Percentiles rank a stretch among this genome's conserved stretches.
phyloP scores from a whole-genome alignment of 768 basidiomycete species.

The Termitomyces sp. region DNA sequence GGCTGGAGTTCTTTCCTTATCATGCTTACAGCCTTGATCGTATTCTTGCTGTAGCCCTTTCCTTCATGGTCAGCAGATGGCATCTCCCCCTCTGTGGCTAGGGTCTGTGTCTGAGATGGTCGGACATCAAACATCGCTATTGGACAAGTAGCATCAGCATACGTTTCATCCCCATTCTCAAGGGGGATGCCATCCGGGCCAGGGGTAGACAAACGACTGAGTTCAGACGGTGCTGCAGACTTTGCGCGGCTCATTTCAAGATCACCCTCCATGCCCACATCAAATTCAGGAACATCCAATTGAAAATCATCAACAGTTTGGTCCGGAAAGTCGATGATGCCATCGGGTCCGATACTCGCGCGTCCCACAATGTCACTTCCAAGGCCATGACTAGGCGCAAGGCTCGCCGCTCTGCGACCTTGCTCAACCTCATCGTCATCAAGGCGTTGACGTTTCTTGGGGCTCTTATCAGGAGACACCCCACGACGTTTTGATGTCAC shows the following conservation, averaged over 20 bases:
- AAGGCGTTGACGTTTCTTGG: conserved; percentile 57
- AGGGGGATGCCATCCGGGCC: conserved; percentile 44
- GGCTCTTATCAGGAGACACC: conserved; percentile 49
- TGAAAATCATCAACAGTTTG: conserved; percentile 62
- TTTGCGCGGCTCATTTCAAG: conserved; percentile 35
- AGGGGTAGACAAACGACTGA: conserved; percentile 65
- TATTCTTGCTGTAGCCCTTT: conserved; percentile 85
- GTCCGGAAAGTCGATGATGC: conserved; percentile 59
- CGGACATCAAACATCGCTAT: conserved; percentile 79
- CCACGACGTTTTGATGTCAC: conserved; percentile 55
- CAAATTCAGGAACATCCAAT: conserved; percentile 58
- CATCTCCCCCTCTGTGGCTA: conserved; percentile 35
- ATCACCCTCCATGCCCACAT: conserved; percentile 30
- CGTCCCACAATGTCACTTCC: conserved; percentile 52
- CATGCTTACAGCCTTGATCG: conserved; percentile 74
- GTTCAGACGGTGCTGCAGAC: conserved; percentile 50
- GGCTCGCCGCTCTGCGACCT: conserved; percentile 60
- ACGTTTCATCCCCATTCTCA: conserved; percentile 59
- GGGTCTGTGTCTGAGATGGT: conserved; percentile 43
- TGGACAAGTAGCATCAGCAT: conserved; percentile 67
- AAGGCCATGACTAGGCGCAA: conserved; percentile 56
- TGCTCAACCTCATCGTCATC: conserved; percentile 67
- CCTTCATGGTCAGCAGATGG: conserved; percentile 45
- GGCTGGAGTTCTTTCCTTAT: conserved; percentile 70
- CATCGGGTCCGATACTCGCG: conserved; percentile 50